These are phyloP conservation scores for Fusarium papillatum DNA, from an alignment of 2,329 filamentous ascomycete species.

Conservation along the genomic window DNA sequence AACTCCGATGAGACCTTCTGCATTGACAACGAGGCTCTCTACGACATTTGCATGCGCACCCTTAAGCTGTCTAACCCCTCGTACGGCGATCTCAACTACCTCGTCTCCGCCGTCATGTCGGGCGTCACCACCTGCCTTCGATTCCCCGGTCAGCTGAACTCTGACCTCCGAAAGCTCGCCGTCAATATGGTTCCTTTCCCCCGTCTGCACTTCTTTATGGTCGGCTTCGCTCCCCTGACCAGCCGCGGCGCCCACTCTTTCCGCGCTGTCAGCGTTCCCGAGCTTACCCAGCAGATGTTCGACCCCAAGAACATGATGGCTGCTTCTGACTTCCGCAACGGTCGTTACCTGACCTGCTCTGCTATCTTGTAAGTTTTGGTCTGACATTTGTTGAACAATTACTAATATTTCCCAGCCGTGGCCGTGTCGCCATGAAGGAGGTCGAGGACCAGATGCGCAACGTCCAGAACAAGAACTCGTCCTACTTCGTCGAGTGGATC, in stretches of 20 bases:
- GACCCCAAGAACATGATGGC: slow-evolving; percentile 99
- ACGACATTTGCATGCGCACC: slow-evolving; percentile 99
- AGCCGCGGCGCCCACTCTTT: slow-evolving; percentile 89
- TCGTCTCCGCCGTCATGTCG: slow-evolving; percentile 99
- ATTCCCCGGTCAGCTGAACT: slow-evolving; percentile 99
- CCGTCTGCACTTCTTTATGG: slow-evolving; percentile 99
- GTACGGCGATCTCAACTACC: slow-evolving; percentile 99
- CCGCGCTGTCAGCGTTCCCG: slow-evolving; percentile 97
- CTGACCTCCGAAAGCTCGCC: slow-evolving; percentile 98
- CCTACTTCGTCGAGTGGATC: slow-evolving; percentile 99
- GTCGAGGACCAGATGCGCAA: slow-evolving; percentile 99
- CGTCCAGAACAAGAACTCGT: slow-evolving; percentile 99
- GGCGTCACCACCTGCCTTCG: slow-evolving; percentile 98
- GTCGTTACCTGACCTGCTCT: slow-evolving; percentile 99
- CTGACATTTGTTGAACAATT: background rate
- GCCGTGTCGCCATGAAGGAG: slow-evolving; percentile 99
- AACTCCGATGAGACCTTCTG: slow-evolving; percentile 99
- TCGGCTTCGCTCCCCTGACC: slow-evolving; percentile 98
- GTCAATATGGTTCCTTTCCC: slow-evolving; percentile 99
- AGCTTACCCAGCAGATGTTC: slow-evolving; percentile 99
- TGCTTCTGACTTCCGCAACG: slow-evolving; percentile 99
- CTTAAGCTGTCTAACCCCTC: slow-evolving; percentile 99
- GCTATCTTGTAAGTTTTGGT: slow-evolving; percentile 85
- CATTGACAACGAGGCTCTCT: slow-evolving; percentile 99
- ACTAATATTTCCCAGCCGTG: slow-evolving; percentile 73